Percentiles rank a stretch among this genome's conserved stretches.
Conservation (phyloP, 2,329 filamentous ascomycete genomes). For the Aschersonia sp. region DNA sequence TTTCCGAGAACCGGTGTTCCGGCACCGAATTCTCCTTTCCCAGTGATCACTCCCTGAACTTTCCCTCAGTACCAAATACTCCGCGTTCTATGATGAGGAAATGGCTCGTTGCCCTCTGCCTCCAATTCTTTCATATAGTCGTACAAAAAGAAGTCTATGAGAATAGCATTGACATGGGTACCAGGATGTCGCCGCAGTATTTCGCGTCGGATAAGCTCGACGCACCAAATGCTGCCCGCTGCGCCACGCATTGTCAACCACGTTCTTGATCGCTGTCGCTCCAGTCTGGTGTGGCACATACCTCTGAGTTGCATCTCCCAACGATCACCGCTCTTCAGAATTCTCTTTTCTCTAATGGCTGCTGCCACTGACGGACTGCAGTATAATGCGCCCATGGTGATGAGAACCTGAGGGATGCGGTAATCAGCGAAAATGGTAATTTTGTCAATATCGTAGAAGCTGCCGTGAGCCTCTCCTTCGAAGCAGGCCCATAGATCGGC, state of each 20-base stretch:
- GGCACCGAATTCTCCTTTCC: too few species aligned
- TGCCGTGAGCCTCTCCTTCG: constrained; percentile 62
- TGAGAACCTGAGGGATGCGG: constrained; percentile 84
- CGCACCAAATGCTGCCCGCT: constrained; percentile 92
- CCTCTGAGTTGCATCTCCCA: constrained; percentile 84
- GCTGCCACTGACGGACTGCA: constrained; percentile 71
- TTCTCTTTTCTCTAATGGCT: constrained; percentile 48
- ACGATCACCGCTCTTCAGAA: constrained; percentile 54
- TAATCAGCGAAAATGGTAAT: constrained; percentile 99
- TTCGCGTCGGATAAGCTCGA: constrained; percentile 74
- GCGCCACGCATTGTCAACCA: background rate
- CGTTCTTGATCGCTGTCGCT: background rate
- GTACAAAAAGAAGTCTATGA: constrained; percentile 96
- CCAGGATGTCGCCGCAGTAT: constrained; percentile 62
- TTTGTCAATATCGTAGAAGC: constrained; percentile 81
- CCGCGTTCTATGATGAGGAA: constrained; percentile 74
- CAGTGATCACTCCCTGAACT: too few species aligned
- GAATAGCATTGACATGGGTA: constrained; percentile 63
- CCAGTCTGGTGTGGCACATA: constrained; percentile 18
- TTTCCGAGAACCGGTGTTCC: too few species aligned
- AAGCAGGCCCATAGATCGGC: constrained; percentile 97
- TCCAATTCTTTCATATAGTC: constrained; percentile 86
- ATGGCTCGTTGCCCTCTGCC: constrained; percentile 36
- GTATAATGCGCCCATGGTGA: constrained; percentile 64
- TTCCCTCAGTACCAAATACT: constrained; percentile 75